Conservation (phyloP, 208 protist genomes). For the Wallacemonas sp. region DNA sequence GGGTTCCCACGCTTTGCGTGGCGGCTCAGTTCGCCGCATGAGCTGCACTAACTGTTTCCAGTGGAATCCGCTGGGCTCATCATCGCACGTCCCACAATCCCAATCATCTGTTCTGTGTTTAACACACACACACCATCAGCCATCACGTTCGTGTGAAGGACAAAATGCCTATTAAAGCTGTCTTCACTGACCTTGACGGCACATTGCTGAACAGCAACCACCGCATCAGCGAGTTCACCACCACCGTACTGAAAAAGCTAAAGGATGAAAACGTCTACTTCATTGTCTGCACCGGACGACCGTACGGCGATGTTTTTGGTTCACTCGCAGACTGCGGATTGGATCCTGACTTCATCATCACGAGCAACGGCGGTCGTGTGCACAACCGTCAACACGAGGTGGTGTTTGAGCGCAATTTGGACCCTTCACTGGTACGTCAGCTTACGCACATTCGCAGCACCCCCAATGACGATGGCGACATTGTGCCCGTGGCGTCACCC, state of each 20-base stretch:
- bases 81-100: no score
- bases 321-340: constrained; percentile 26
- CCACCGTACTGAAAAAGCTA: constrained; percentile 18
- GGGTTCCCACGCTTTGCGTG: no score
- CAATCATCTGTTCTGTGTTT: no score
- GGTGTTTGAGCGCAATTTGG: background rate
- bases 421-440: background rate
- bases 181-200: constrained; percentile 41
- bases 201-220: constrained; percentile 36
- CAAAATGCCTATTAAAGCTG: constrained; percentile 23
- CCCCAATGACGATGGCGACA: background rate
- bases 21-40: no score
- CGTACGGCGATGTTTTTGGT: constrained; percentile 34
- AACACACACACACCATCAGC: no score
- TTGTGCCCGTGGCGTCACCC: background rate
- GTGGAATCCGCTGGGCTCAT: no score
- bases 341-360: constrained; percentile 32
- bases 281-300: constrained; percentile 34
- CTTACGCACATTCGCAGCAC: background rate
- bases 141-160: no score
- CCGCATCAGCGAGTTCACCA: constrained; percentile 24
- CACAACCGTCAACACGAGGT: constrained; percentile 20
- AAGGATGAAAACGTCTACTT: constrained; percentile 14
- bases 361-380: constrained; percentile 39
- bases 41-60: no score